Percentiles rank a stretch among this genome's conserved stretches.
Evolutionary conservation across 2,329 filamentous ascomycete genomes (phyloP).

Genomic region (Aspergillus versicolor): DNA sequence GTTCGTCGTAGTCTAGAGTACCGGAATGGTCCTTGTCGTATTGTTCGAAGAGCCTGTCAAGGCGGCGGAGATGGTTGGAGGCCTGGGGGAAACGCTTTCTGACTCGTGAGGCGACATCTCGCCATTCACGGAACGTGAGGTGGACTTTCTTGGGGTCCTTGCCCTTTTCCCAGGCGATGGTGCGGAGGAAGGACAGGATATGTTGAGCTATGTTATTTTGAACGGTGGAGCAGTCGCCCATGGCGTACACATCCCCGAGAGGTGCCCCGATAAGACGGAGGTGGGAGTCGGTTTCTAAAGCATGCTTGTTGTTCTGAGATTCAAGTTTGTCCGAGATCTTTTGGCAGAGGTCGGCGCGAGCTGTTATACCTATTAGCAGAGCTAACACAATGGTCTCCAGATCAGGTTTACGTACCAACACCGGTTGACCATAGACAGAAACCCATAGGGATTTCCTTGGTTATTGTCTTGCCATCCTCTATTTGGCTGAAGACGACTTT

Average conservation of each 20-base stretch:
- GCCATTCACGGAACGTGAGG: conserved; percentile 86
- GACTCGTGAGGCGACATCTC: conserved; percentile 76
- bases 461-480: conserved; percentile 70
- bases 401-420: conserved; percentile 52
- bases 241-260: conserved; percentile 90
- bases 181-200: conserved; percentile 84
- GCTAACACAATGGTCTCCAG: conserved; percentile 2
- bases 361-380: conserved; percentile 21
- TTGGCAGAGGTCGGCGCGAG: conserved; percentile 78
- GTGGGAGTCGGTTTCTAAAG: conserved; percentile 91
- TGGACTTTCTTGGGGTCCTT: conserved; percentile 86
- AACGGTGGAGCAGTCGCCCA: conserved; percentile 93
- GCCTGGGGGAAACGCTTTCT: conserved; percentile 90
- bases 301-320: conserved; percentile 81
- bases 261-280: conserved; percentile 86
- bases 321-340: conserved; percentile 74
- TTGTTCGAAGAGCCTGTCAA: conserved; percentile 86
- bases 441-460: conserved; percentile 90
- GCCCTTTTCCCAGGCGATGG: conserved; percentile 86
- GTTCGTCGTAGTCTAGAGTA: conserved; percentile 89
- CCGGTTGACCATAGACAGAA: conserved; percentile 99
- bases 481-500: conserved; percentile 88
- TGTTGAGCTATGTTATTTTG: conserved; percentile 96
- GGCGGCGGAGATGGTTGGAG: conserved; percentile 76
- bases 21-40: conserved; percentile 94